Percentiles rank a stretch among this genome's conserved stretches.
Evolutionary conservation across 139 green algal species (phyloP).

Genomic region (Coelastrella sp.): DNA sequence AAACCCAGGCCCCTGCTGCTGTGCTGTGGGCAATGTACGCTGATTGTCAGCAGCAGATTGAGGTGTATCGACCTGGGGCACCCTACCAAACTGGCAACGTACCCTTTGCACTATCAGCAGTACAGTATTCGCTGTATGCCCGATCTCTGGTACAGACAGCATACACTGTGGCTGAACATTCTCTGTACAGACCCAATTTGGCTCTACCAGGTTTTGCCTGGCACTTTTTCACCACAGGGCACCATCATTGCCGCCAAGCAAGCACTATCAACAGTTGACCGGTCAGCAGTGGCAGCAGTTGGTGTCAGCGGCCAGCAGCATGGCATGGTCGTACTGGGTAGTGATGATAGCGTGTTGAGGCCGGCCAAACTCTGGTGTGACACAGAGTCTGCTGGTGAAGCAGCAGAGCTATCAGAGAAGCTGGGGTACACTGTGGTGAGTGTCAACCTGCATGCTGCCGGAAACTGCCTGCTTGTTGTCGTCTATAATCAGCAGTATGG

Average conservation of each 20-base stretch:
- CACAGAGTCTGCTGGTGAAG: conserved; percentile 79
- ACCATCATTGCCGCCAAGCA: conserved; percentile 22
- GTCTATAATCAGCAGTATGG: no score
- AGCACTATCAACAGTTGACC: conserved; percentile 51
- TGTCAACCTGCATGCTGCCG: no score
- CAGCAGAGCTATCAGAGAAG: conserved; percentile 67
- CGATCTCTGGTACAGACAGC: no score
- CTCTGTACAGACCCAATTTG: no score
- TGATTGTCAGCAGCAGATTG: not conserved
- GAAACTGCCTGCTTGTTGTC: no score
- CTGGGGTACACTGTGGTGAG: conserved; percentile 70
- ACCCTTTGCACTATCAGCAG: no score
- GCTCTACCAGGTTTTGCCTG: no score
- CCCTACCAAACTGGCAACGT: no score
- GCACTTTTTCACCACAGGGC: not conserved
- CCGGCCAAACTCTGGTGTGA: conserved; percentile 80
- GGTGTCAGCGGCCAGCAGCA: conserved; percentile 93
- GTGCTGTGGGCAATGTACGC: no score
- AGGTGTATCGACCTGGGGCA: not conserved
- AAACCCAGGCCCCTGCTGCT: no score
- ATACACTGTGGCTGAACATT: no score
- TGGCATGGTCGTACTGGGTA: conserved; percentile 84
- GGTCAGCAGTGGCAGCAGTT: conserved; percentile 62
- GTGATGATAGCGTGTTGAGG: conserved; percentile 52
- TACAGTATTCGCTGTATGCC: no score